These are phyloP conservation scores for Coemansia reversa DNA, from an alignment of 192 early-diverging fungal genomes.

Conservation along the genomic window DNA sequence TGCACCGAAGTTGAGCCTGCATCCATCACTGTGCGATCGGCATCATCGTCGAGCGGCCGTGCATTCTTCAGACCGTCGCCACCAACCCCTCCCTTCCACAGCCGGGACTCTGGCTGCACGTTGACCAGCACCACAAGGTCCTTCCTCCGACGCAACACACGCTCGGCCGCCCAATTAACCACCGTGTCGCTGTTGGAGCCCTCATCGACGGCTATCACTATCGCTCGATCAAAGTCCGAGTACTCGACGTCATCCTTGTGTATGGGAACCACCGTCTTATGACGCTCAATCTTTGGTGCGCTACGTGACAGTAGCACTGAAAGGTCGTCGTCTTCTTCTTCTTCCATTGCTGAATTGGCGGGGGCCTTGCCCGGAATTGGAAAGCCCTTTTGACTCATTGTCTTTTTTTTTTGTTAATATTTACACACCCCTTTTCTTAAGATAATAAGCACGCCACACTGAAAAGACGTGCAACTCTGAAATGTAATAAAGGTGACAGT, in stretches of 20 bases:
- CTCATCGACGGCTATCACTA: constrained; percentile 48
- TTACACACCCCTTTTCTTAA: neutral
- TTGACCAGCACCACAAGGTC: constrained; percentile 51
- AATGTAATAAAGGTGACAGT: neutral
- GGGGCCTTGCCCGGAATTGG: constrained; percentile 38
- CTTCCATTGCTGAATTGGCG: constrained; percentile 33
- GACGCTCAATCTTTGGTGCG: constrained; percentile 50
- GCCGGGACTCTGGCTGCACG: constrained; percentile 51
- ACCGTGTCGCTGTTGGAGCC: constrained; percentile 46
- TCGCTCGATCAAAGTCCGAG: constrained; percentile 54
- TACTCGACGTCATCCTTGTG: constrained; percentile 54
- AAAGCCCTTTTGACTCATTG: constrained; percentile 24
- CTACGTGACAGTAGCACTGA: constrained; percentile 49
- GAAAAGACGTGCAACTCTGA: neutral
- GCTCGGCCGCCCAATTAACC: constrained; percentile 48
- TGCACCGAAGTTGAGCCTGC: neutral
- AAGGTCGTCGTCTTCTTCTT: constrained; percentile 52
- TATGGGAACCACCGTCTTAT: constrained; percentile 50
- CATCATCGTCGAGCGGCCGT: constrained; percentile 2
- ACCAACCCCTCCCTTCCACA: constrained; percentile 26
- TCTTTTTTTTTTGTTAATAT: neutral
- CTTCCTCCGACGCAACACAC: constrained; percentile 47
- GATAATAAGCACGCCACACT: neutral
- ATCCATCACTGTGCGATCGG: neutral
- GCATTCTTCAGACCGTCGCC: constrained; percentile 3